phyloP scores from a whole-genome alignment of 176 grass and related monocot genomes.

The Lolium multiflorum region DNA sequence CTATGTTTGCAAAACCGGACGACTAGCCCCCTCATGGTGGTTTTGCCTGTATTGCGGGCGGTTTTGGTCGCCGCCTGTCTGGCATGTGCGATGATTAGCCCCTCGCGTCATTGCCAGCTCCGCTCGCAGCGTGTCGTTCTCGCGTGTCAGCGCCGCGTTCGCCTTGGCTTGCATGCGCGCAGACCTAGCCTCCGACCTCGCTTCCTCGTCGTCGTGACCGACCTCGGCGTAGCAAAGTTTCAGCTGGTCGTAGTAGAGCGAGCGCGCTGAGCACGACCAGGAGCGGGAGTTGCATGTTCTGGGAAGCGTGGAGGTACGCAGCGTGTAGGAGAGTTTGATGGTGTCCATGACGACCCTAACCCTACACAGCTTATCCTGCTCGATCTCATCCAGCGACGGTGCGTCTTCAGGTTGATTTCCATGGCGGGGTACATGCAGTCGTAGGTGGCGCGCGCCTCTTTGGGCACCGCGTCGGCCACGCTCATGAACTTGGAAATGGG shows the following conservation, averaged over 20 bases:
- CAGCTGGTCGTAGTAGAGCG: constrained; percentile 87
- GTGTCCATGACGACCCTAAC: constrained; percentile 92
- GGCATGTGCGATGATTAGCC: no score
- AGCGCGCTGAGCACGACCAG: constrained; percentile 77
- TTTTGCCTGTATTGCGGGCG: no score
- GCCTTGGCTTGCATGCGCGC: constrained; percentile 42
- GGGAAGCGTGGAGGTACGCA: constrained; percentile 73
- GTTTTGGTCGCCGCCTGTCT: no score
- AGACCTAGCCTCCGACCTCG: constrained; percentile 18
- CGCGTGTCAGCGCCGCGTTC: constrained; percentile 60
- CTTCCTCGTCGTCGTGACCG: not conserved
- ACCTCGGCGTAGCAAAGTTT: constrained; percentile 38
- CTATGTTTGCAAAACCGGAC: no score
- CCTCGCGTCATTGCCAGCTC: constrained; percentile 70
- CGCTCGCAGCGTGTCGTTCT: constrained; percentile 74
- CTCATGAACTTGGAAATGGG: constrained; percentile 70
- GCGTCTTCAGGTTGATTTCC: constrained; percentile 84
- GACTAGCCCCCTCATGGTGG: no score
- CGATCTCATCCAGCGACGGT: constrained; percentile 72
- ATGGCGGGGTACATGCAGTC: constrained; percentile 66
- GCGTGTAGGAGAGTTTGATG: constrained; percentile 68
- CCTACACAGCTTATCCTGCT: constrained; percentile 89
- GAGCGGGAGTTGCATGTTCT: constrained; percentile 88
- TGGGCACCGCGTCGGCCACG: constrained; percentile 64
- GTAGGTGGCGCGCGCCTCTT: constrained; percentile 57